Evolutionary conservation across 1,284 basidiomycete genomes (phyloP).

Genomic region (Rhodotorula sp.): DNA sequence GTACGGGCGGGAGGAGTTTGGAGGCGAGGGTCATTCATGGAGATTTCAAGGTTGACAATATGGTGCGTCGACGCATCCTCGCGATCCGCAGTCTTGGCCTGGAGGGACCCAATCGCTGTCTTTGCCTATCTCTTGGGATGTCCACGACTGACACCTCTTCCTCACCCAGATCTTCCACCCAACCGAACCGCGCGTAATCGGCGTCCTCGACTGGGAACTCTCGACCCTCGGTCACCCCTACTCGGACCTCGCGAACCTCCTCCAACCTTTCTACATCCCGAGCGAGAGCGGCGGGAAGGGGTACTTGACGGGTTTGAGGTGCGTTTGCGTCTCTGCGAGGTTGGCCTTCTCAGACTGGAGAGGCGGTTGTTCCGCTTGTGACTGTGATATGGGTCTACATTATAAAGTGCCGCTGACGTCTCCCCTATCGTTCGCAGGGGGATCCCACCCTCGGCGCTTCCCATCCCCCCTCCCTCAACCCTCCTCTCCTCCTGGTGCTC

Average conservation of each 20-base stretch:
- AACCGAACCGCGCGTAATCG: constrained; percentile 85
- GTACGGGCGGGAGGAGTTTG: constrained; percentile 45
- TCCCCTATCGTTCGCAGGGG: constrained; percentile 57
- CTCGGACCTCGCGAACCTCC: constrained; percentile 87
- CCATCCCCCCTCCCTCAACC: constrained; percentile 64
- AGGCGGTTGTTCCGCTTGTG: neutral
- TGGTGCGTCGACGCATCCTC: constrained; percentile 49
- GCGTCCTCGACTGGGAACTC: constrained; percentile 94
- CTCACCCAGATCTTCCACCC: constrained; percentile 73
- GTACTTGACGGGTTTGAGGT: constrained; percentile 16
- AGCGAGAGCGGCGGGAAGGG: constrained; percentile 47
- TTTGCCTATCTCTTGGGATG: neutral
- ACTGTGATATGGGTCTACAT: no score
- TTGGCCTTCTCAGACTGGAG: neutral
- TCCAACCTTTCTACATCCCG: constrained; percentile 74
- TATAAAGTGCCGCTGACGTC: no score
- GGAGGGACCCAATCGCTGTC: neutral
- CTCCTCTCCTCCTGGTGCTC: constrained; percentile 74
- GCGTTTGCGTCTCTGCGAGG: neutral
- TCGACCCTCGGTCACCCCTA: constrained; percentile 71
- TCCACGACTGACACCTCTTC: neutral
- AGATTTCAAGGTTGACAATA: constrained; percentile 94
- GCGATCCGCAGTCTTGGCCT: neutral
- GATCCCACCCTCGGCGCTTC: constrained; percentile 56
- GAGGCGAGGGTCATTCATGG: constrained; percentile 77